A percentile compares a stretch with the other conserved stretches of the same genome.
Conservation (phyloP, 306 rosid genomes). For the Betula pendula region DNA sequence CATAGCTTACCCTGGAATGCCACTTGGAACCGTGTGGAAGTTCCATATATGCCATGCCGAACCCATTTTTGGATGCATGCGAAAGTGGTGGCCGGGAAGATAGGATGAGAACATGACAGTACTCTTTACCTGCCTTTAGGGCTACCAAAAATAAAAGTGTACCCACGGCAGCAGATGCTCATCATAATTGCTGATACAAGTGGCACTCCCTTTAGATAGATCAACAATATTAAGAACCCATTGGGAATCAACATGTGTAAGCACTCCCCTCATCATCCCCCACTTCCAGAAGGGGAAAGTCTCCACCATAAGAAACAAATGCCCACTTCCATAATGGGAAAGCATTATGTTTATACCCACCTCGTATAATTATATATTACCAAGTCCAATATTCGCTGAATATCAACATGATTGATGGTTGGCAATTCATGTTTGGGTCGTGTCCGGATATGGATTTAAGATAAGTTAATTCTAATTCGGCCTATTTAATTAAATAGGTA, state of each 20-base stretch:
- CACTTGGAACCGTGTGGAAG: slow-evolving; percentile 21
- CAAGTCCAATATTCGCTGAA: neutral
- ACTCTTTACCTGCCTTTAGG: slow-evolving; percentile 21
- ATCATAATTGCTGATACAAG: slow-evolving; percentile 34
- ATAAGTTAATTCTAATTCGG: too few relatives aligned
- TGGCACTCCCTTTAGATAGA: slow-evolving; percentile 29
- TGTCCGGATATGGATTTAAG: too few relatives aligned
- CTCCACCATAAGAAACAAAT: slow-evolving; percentile 25
- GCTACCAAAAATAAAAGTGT: slow-evolving; percentile 17
- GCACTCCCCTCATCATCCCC: slow-evolving; percentile 30
- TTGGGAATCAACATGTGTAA: slow-evolving; percentile 37
- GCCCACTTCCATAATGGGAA: slow-evolving; percentile 40
- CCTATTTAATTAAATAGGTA: too few relatives aligned
- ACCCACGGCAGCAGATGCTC: slow-evolving; percentile 39
- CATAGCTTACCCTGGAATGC: slow-evolving; percentile 19
- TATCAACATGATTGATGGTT: too few relatives aligned
- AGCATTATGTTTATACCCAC: slow-evolving; percentile 33
- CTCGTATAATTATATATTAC: slow-evolving; percentile 26
- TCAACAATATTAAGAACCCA: too few relatives aligned
- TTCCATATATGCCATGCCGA: neutral
- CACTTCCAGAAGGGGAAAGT: slow-evolving; percentile 47
- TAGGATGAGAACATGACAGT: slow-evolving; percentile 27
- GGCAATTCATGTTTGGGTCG: too few relatives aligned
- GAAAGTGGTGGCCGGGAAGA: too few relatives aligned
- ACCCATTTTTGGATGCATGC: slow-evolving; percentile 21